Evolutionary conservation across 2,329 filamentous ascomycete species (phyloP).

Genomic region (Podosphaera fusca): DNA sequence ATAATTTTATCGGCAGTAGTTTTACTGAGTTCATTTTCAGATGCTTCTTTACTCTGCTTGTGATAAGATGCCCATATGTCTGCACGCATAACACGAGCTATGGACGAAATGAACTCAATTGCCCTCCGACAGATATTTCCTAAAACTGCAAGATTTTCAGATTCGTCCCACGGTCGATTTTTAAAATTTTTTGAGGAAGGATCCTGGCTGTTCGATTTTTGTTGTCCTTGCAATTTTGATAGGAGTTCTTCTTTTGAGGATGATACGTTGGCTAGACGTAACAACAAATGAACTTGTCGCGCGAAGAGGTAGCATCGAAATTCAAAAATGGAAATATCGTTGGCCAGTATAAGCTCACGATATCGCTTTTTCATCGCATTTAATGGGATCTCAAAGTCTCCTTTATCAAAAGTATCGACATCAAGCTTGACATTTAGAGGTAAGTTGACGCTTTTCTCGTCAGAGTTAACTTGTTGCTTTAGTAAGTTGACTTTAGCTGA

Average conservation of each 20-base stretch:
- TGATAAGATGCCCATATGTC: constrained; percentile 45
- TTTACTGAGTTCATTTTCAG: not conserved
- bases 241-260: constrained; percentile 38
- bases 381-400: constrained; percentile 34
- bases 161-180: constrained; percentile 28
- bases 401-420: constrained; percentile 6
- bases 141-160: constrained; percentile 57
- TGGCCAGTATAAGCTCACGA: constrained; percentile 74
- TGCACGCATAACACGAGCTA: constrained; percentile 54
- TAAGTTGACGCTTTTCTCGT: constrained; percentile 15
- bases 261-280: constrained; percentile 58
- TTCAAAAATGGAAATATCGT: constrained; percentile 89
- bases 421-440: constrained; percentile 27
- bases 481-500: constrained; percentile 23
- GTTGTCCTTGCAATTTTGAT: constrained; percentile 36
- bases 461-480: constrained; percentile 16
- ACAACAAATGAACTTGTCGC: constrained; percentile 59
- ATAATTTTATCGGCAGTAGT: constrained; percentile 18
- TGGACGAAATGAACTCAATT: constrained; percentile 61
- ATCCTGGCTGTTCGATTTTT: constrained; percentile 32
- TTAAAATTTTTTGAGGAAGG: constrained; percentile 29
- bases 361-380: constrained; percentile 55
- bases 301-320: constrained; percentile 88
- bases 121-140: constrained; percentile 69
- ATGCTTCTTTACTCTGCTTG: constrained; percentile 1